phyloP scores from a whole-genome alignment of 2,329 filamentous ascomycete genomes.

The Cladosporium halotolerans region DNA sequence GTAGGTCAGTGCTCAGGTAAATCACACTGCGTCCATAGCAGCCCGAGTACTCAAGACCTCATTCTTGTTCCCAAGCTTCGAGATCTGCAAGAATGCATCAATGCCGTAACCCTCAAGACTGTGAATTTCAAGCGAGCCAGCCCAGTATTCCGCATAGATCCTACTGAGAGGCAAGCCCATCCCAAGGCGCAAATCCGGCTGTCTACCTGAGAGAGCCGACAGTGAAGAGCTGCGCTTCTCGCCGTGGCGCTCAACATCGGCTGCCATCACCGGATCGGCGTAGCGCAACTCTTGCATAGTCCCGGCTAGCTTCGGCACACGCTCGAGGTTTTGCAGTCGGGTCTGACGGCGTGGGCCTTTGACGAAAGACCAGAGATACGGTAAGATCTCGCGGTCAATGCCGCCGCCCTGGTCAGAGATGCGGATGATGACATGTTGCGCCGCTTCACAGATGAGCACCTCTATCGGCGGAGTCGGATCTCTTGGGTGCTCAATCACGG shows the following conservation, averaged over 20 bases:
- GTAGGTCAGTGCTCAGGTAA: no score
- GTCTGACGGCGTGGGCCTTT: constrained; percentile 77
- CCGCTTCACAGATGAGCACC: constrained; percentile 87
- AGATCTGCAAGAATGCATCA: constrained; percentile 93
- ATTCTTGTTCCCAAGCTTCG: constrained; percentile 94
- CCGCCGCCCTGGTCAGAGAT: constrained; percentile 95
- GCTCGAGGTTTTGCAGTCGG: constrained; percentile 75
- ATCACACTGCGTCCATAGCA: constrained; percentile 46
- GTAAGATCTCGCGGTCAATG: constrained; percentile 75
- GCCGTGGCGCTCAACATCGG: constrained; percentile 9
- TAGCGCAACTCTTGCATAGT: constrained; percentile 66
- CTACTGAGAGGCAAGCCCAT: constrained; percentile 91
- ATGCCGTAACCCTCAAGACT: constrained; percentile 93
- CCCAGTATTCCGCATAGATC: constrained; percentile 98
- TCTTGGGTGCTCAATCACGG: constrained; percentile 68
- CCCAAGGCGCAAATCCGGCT: constrained; percentile 79
- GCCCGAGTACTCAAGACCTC: constrained; percentile 69
- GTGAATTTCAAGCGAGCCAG: constrained; percentile 82
- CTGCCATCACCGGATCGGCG: constrained; percentile 1
- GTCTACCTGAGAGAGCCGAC: constrained; percentile 70
- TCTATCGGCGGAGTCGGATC: constrained; percentile 65
- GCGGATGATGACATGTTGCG: constrained; percentile 91
- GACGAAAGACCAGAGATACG: constrained; percentile 92
- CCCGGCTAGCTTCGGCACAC: constrained; percentile 85
- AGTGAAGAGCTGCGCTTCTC: constrained; percentile 59